Evolutionary conservation across 2,329 filamentous ascomycete species (phyloP), one percentile per base, ranked within the genome.

Genomic region (Nigrospora sphaerica): DNA sequence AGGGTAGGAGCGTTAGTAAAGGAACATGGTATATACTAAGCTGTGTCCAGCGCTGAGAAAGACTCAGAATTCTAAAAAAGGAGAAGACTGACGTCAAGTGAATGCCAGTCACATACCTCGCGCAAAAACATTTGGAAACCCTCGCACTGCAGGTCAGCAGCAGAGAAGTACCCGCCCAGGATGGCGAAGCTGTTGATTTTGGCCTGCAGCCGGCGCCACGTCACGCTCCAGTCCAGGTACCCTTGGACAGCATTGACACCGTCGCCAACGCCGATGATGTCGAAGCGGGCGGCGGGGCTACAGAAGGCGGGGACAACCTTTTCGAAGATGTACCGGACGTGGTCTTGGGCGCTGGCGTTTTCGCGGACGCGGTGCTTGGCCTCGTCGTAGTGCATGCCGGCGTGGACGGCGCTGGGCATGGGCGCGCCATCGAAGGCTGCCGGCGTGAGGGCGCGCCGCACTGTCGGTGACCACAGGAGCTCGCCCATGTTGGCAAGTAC

Each of bases 401-500:
- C 61, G 50, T 87, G 80, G 12, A 83, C 81, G 3, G 81, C 74
- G 41, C 80, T 86, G 47, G 73, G 70, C 54, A 83, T 75, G 1
- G 83, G 82, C 39, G 85, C 66, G 2, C 71, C 72, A 9, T 70
- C 60, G 72, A 84, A 86, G 3, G 73, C 75, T 0, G 61, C 59
- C 1, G 74, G 61, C 1, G 79, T 86, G 50, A 95, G 70, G 0
- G 81, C 72, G 42, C 77, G 74, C 44, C 74, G 66, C 1, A 74
- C 74, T 44, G 78, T 74, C 36, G 86, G 80, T 62, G 86, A 88
- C 83, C 88, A 96, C 56, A 83, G 71, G 16, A 87, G 69, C 65
- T 95, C 83, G 5, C 88, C 88, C 4, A 81, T 73, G 60, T 95
- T 96, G 39, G 88, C 79, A 23, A 95, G 69, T 28, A 96, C 67